These are phyloP conservation scores for Epichloe amarillans DNA, from an alignment of 2,329 filamentous ascomycete species.

Conservation along the genomic window DNA sequence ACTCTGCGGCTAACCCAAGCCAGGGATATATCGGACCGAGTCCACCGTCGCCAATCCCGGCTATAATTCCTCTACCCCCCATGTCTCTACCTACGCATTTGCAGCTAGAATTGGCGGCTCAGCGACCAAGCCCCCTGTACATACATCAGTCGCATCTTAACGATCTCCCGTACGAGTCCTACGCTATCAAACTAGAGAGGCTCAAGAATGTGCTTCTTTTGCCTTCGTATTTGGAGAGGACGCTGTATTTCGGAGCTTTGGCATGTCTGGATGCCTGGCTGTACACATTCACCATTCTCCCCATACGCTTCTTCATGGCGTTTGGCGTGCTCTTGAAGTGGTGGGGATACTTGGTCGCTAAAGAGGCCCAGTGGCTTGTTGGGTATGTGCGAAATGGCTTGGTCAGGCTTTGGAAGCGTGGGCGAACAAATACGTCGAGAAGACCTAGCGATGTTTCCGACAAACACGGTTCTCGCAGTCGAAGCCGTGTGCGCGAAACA, in stretches of 20 bases:
- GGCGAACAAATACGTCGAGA: conserved; percentile 27
- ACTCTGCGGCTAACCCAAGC: conserved; percentile 6
- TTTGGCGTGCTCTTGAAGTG: conserved; percentile 63
- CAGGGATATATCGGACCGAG: conserved; percentile 14
- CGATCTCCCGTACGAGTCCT: conserved; percentile 75
- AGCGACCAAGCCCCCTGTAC: conserved; percentile 53
- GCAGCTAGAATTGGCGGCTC: conserved; percentile 49
- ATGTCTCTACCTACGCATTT: conserved; percentile 54
- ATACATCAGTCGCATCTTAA: conserved; percentile 44
- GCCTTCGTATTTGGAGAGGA: conserved; percentile 68
- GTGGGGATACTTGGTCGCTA: conserved; percentile 59
- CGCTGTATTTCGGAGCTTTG: conserved; percentile 75
- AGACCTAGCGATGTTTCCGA: conserved; percentile 22
- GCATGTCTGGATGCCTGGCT: conserved; percentile 94
- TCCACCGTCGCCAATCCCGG: conserved; percentile 35
- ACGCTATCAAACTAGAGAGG: conserved; percentile 80
- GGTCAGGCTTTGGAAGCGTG: conserved; percentile 61
- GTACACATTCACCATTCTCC: conserved; percentile 90
- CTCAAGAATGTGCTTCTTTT: conserved; percentile 78
- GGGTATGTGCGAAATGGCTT: conserved; percentile 70
- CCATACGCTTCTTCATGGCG: conserved; percentile 75
- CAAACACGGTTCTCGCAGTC: conserved; percentile 24
- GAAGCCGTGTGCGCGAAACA: conserved; percentile 21
- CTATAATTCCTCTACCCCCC: conserved; percentile 49
- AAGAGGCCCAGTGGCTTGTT: conserved; percentile 58